Evolutionary conservation across 768 basidiomycete genomes (phyloP).

Genomic region (Suillus subalutaceus): DNA sequence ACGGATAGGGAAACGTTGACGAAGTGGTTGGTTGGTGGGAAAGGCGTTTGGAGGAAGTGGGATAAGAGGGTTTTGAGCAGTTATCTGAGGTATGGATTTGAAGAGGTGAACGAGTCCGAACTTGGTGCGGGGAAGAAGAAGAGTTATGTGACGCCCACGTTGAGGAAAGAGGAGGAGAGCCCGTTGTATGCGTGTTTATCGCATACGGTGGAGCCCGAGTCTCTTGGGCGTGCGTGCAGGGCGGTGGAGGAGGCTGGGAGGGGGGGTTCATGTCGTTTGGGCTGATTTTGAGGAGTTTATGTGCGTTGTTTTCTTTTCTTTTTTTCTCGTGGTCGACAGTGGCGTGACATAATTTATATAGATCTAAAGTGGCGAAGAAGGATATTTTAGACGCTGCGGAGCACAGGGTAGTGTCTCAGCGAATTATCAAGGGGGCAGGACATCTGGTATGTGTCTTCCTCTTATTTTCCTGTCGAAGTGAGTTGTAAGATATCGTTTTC

Average conservation of each 20-base stretch:
- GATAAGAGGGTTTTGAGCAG: background rate
- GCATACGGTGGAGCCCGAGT: slow-evolving; percentile 29
- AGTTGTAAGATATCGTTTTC: background rate
- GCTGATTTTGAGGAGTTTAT: slow-evolving; percentile 34
- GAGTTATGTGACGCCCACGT: slow-evolving; percentile 21
- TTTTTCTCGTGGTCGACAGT: background rate
- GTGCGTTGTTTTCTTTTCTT: slow-evolving; percentile 13
- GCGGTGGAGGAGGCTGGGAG: slow-evolving; percentile 16
- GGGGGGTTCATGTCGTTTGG: slow-evolving; percentile 33
- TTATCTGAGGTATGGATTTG: background rate
- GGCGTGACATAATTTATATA: background rate
- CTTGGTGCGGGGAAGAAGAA: background rate
- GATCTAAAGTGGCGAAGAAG: slow-evolving; percentile 27
- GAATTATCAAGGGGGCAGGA: slow-evolving; percentile 29
- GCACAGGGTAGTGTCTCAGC: slow-evolving; percentile 23
- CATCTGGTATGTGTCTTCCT: slow-evolving; percentile 26
- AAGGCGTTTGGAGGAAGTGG: slow-evolving; percentile 6
- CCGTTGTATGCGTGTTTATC: slow-evolving; percentile 25
- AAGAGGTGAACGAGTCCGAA: background rate
- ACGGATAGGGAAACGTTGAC: slow-evolving; percentile 21
- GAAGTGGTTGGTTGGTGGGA: slow-evolving; percentile 21
- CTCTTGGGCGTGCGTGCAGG: slow-evolving; percentile 25
- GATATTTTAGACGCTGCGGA: slow-evolving; percentile 33
- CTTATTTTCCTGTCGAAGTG: background rate
- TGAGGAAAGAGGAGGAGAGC: slow-evolving; percentile 36